These are phyloP conservation scores for Trapa bicornis DNA, from an alignment of 345 rosid genomes.

Conservation along the genomic window DNA sequence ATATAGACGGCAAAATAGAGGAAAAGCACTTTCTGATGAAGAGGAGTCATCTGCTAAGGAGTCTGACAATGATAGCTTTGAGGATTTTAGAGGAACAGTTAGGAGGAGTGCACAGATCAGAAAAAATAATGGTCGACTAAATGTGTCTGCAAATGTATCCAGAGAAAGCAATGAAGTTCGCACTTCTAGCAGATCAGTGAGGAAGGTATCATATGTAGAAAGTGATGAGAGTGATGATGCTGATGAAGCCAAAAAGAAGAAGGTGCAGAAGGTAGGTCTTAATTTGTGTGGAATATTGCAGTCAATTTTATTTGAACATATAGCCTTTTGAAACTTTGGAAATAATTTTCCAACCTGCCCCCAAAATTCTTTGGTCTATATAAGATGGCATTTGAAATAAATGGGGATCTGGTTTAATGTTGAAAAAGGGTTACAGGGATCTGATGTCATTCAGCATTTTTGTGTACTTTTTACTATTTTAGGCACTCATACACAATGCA, in stretches of 20 bases:
- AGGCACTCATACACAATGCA: not conserved
- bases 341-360: not conserved
- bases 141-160: conserved; percentile 16
- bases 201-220: conserved; percentile 97
- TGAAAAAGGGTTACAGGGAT: too few relatives aligned
- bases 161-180: conserved; percentile 74
- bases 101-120: conserved; percentile 41
- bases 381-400: not conserved
- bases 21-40: conserved; percentile 55
- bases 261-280: conserved; percentile 54
- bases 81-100: conserved; percentile 43
- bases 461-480: not conserved
- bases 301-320: not conserved
- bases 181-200: conserved; percentile 73
- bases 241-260: conserved; percentile 74
- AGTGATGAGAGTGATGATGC: conserved; percentile 96
- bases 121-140: conserved; percentile 46
- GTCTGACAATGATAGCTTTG: conserved; percentile 50
- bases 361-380: not conserved
- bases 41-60: conserved; percentile 63
- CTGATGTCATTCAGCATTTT: not conserved
- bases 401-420: not conserved
- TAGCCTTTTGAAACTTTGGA: not conserved
- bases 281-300: not conserved
- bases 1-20: conserved; percentile 44